Evolutionary conservation across 768 basidiomycete genomes (phyloP), one percentile per base, ranked within the genome.

Genomic region (Psilocybe cubensis): DNA sequence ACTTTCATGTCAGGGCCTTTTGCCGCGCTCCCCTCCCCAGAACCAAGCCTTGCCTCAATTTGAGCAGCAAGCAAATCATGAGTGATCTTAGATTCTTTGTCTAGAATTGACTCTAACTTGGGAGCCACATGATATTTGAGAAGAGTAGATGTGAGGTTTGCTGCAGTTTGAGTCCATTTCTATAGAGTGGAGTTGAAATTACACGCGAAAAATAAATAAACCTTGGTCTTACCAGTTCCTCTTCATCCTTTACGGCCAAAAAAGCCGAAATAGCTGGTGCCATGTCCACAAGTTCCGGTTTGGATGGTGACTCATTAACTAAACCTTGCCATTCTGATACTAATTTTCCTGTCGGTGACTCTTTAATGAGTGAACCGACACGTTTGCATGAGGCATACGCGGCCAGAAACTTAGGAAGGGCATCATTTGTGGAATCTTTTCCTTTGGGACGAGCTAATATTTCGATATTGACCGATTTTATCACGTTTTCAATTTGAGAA

Each of bases 1-100:
- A 96, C 85, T 68, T 88, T 94, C 87, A 89, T 92, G 69, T 98
- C 95, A 4, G 94, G 92, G 2, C 89, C 89, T 66, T 92, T 94
- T 2, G 84, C 86, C 58, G 80, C 81, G 41, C 81, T 84, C 17
- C 88, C 91, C 64, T 91, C 89, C 41, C 90, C 91, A 18, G 89
- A 92, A 10, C 96, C 96, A 58, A 98, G 80, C 47, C 94, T 84
- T 9, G 83, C 82, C 74, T 99, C 96, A 46, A 98, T 89, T 70
- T 94, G 87, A 29, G 86, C 82, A 4, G 93, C 85, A 40, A 98
- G 84, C 65, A 85, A 80, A 63, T 95, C 93, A 66, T 99, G 96
- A 0, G 92, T 83, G 27, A 97, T 89, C 70, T 92, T 93, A 40
- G 91, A 86, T 68, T 95, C 94, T 63, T 88, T 86, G 74, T 99